Evolutionary conservation across 2,329 filamentous ascomycete genomes (phyloP).

Genomic region (Shiraia sp.): DNA sequence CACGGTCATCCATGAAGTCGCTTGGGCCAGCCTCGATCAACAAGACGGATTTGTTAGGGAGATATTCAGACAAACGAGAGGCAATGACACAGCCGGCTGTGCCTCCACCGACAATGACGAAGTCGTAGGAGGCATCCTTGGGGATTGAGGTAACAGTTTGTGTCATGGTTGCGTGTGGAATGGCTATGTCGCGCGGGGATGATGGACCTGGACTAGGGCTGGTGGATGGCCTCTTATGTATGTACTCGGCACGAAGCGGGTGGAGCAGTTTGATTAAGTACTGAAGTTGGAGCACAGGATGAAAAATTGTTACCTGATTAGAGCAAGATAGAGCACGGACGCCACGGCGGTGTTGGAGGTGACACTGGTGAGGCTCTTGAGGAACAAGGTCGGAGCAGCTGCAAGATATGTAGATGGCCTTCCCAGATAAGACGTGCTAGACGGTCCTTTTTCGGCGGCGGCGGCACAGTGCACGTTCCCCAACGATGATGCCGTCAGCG

Average conservation of each 20-base stretch:
- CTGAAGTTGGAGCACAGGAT: slow-evolving; percentile 1
- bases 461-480: slow-evolving; percentile 27
- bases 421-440: slow-evolving; percentile 33
- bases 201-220: neutral
- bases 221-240: neutral
- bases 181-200: neutral
- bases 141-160: slow-evolving; percentile 66
- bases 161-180: slow-evolving; percentile 27
- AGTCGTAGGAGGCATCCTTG: slow-evolving; percentile 70
- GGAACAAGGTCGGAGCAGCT: slow-evolving; percentile 18
- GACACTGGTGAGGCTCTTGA: slow-evolving; percentile 1
- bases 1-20: slow-evolving; percentile 85
- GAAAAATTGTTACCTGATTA: neutral
- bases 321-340: no score
- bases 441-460: slow-evolving; percentile 27
- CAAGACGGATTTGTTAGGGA: slow-evolving; percentile 79
- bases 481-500: slow-evolving; percentile 3
- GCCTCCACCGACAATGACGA: slow-evolving; percentile 82
- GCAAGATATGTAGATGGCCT: slow-evolving; percentile 32
- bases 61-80: slow-evolving; percentile 77
- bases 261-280: slow-evolving; percentile 2
- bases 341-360: slow-evolving; percentile 10
- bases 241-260: neutral
- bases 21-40: slow-evolving; percentile 88
- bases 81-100: slow-evolving; percentile 86